Percentiles rank a stretch among this genome's conserved stretches.
Evolutionary conservation across 441 rosid species (phyloP).

Genomic region (Corymbia citriodora): DNA sequence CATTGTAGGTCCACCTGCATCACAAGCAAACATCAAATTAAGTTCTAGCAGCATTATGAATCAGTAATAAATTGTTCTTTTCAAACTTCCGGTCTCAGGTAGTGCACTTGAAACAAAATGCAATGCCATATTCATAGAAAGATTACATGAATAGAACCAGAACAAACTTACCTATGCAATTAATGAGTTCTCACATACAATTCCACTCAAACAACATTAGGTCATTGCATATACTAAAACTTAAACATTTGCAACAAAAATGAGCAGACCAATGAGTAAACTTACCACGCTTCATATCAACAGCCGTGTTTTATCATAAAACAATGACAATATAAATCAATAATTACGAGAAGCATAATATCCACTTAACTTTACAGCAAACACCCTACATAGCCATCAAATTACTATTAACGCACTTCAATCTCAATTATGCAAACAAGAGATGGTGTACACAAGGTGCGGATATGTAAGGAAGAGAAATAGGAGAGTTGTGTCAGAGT

Average conservation of each 20-base stretch:
- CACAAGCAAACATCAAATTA: not conserved
- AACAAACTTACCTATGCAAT: not conserved
- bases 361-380: not conserved
- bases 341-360: not conserved
- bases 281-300: not conserved
- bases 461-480: not conserved
- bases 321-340: not conserved
- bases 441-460: not conserved
- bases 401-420: not conserved
- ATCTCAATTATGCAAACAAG: not conserved
- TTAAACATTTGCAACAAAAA: not conserved
- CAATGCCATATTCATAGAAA: not conserved
- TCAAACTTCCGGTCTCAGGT: not conserved
- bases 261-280: not conserved
- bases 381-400: not conserved
- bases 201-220: not conserved
- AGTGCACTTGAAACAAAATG: not conserved
- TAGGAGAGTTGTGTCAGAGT: not conserved
- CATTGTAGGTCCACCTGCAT: slow-evolving; percentile 80
- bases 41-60: not conserved
- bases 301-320: not conserved
- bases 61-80: not conserved
- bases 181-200: not conserved
- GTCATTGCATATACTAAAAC: too few species aligned
- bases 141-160: not conserved